Evolutionary conservation across 2,329 filamentous ascomycete genomes (phyloP), one percentile per base, ranked within the genome.

Genomic region (Aspergillus sp.): DNA sequence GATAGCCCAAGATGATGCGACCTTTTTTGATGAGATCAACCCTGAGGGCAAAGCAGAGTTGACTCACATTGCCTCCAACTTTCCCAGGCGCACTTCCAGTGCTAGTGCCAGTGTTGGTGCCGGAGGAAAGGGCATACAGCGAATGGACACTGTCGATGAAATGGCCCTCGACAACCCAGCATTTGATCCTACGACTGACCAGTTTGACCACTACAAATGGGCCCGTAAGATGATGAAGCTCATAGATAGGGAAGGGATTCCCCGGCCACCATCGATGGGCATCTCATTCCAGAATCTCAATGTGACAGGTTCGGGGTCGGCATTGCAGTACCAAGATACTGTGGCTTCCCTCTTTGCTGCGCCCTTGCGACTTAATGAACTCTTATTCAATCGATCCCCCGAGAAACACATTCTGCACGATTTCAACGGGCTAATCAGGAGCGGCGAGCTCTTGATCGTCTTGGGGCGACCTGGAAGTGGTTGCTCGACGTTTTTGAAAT

Each of bases 401-500:
- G 80, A 81, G 60, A 86, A 84, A 64, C 79, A 81, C 2, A 86
- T 86, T 58, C 65, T 86, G 20, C 77, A 75, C 44, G 75, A 80
- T 54, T 85, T 85, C 59, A 77, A 84, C 60, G 82, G 82, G 7
- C 68, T 81, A 0, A 68, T 86, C 51, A 79, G 79, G 57, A 77
- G 74, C 56, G 82, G 83, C 1, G 83, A 77, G 55, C 63, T 77
- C 60, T 62, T 76, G 11, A 70, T 77, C 48, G 75, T 78, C 6
- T 65, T 77, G 5, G 75, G 75, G 20, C 68, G 73, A 17, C 75
- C 75, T 7, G 75, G 75, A 5, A 72, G 70, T 57, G 77, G 77
- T 47, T 96, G 91, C 74, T 91, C 89, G 13, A 96, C 91, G 1
- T 87, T 96, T 62, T 79, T 96, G 59, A 96, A 96, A 80, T 89